phyloP scores from a whole-genome alignment of 805 yeast genomes.

The Metschnikowia shivogae region DNA sequence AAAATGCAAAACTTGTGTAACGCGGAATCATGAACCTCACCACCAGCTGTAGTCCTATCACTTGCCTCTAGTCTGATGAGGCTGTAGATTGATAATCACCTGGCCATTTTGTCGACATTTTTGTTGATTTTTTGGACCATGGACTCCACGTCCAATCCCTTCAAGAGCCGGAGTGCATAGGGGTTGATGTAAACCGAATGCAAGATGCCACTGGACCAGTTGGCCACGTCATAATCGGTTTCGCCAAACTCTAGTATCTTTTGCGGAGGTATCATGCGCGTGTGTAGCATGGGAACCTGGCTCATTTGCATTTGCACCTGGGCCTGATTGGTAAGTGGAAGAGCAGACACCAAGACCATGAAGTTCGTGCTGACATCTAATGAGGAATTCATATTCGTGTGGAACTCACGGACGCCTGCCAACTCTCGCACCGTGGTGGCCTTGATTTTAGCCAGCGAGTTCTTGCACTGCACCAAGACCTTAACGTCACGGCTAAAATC shows the following conservation, averaged over 20 bases:
- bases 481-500: conserved; percentile 28
- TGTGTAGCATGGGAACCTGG: conserved; percentile 43
- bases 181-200: conserved; percentile 36
- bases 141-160: conserved; percentile 28
- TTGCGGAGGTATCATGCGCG: conserved; percentile 34
- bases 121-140: not conserved
- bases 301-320: conserved; percentile 42
- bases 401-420: conserved; percentile 46
- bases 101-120: not conserved
- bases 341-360: conserved; percentile 45
- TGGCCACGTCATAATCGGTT: conserved; percentile 27
- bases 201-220: conserved; percentile 38
- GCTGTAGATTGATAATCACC: not conserved
- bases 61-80: too few relatives aligned
- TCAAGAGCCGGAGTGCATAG: conserved; percentile 29
- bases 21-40: too few relatives aligned
- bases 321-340: conserved; percentile 46
- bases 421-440: conserved; percentile 50
- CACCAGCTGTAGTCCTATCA: too few relatives aligned
- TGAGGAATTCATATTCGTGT: conserved; percentile 21
- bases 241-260: conserved; percentile 9
- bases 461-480: conserved; percentile 54
- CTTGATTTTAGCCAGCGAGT: conserved; percentile 40
- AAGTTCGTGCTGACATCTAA: conserved; percentile 21
- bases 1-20: too few relatives aligned